phyloP scores from a whole-genome alignment of 1,139 yeast species.

The Scheffersomyces quercinus region DNA sequence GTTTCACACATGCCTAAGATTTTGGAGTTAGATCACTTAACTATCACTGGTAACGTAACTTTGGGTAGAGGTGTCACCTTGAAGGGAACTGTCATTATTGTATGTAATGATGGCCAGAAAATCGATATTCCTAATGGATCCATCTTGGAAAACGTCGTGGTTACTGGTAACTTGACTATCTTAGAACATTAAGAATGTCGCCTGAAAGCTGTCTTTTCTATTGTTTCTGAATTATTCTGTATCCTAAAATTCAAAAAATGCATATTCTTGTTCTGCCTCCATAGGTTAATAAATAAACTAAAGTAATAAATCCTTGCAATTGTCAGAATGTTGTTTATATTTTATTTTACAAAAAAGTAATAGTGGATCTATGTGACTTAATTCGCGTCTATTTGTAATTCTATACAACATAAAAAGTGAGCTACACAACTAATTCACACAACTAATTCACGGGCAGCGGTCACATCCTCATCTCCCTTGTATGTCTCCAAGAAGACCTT shows the following conservation, averaged over 20 bases:
- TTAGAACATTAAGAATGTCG: constrained; percentile 68
- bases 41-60: constrained; percentile 94
- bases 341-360: too few species aligned
- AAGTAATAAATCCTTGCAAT: too few species aligned
- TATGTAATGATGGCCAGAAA: constrained; percentile 94
- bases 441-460: constrained; percentile 36
- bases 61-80: constrained; percentile 88
- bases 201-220: too few species aligned
- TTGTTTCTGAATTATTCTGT: too few species aligned
- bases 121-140: constrained; percentile 98
- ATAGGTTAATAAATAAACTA: too few species aligned
- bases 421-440: constrained; percentile 17
- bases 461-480: constrained; percentile 52
- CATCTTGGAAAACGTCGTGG: constrained; percentile 90
- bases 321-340: too few species aligned
- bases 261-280: too few species aligned
- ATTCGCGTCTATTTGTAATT: background rate
- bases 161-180: constrained; percentile 94
- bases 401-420: background rate
- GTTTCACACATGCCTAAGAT: constrained; percentile 96
- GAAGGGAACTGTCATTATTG: constrained; percentile 96
- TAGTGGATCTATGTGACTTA: background rate
- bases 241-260: too few species aligned
- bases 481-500: constrained; percentile 34
- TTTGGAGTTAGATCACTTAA: constrained; percentile 92